Base-by-base conservation (phyloP, 306 rosid species). In the Abrus pulchellus region DNA sequence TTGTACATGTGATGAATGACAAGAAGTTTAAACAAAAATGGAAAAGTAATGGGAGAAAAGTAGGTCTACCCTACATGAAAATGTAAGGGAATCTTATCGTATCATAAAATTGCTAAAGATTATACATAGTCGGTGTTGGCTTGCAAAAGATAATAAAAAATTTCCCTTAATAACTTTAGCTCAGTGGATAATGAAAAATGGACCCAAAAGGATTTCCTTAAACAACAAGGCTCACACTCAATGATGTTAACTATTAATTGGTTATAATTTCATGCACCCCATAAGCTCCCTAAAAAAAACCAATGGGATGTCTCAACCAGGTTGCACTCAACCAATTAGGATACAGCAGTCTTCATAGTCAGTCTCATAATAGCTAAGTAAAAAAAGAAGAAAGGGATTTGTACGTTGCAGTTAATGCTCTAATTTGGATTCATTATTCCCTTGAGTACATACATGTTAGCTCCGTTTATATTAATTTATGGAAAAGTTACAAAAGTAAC, bases 61-160 rank as follows among this genome's bases (percentile, higher is more conserved):
- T 65, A 47, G 45, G 59, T 41, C 33, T 60, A 69, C 70, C 84
- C 78, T 61, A 66, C 80, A 67, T 48, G 60, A 66, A 78, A 55
- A 78, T 59, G 66, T 38, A 47, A 44, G 61, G 47, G 59, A 84
- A 75, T 84, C 82, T 75, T 70, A 70, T 69, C 66, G 75, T 75
- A 80, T 80, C 85, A 68, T 61, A 69, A 69, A 84, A 33, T 48
- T 75, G 52, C 49, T 68, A 75, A 74, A 68, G 59, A 68, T 75
- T 75, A 30, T 34, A 36, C 72, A 53, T 49, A 33, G 57, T 84
- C 60, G 33, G 84, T 74, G 84, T 57, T 52, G 40, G 68, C 38
- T 65, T n/a, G 65, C 12, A 55, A 50, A 76, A 32, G 11, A 52
- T 1, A 68, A 36, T 4, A 59, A 53, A 54, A 52, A 48, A 11